Evolutionary conservation across 352 stramenopile species (phyloP).

Genomic region (Phytopythium ostracodes): DNA sequence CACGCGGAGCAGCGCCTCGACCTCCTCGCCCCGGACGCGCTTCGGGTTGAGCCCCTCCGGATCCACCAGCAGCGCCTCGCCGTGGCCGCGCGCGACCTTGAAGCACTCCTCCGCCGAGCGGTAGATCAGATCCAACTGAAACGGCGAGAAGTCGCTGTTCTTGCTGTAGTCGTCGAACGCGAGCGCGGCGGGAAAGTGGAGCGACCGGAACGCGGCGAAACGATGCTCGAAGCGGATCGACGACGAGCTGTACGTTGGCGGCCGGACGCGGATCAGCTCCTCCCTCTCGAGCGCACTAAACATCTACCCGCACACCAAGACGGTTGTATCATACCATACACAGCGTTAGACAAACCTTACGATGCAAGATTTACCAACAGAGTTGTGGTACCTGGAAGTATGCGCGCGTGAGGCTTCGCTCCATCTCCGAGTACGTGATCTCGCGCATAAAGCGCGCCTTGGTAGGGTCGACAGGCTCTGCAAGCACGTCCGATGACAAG

Average conservation of each 20-base stretch:
- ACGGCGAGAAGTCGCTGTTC: constrained; percentile 80
- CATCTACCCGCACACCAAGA: constrained; percentile 14
- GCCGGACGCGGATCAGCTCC: constrained; percentile 36
- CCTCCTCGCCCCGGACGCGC: constrained; percentile 37
- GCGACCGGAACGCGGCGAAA: constrained; percentile 68
- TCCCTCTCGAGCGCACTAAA: constrained; percentile 74
- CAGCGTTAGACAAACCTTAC: no score
- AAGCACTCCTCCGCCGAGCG: constrained; percentile 85
- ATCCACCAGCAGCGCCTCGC: constrained; percentile 46
- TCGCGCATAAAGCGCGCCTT: constrained; percentile 68
- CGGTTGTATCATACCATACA: no score
- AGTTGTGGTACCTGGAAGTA: constrained; percentile 56
- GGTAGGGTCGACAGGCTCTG: constrained; percentile 27
- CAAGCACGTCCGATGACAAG: not conserved
- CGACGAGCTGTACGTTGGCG: constrained; percentile 53
- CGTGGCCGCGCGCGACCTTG: constrained; percentile 52
- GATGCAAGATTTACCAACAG: no score
- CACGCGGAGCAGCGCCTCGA: constrained; percentile 51
- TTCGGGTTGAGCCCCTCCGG: constrained; percentile 23
- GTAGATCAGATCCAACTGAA: constrained; percentile 71
- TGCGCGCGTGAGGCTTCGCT: constrained; percentile 67
- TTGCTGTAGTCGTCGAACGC: constrained; percentile 65
- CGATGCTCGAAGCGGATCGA: constrained; percentile 76
- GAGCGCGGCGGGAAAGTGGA: constrained; percentile 68
- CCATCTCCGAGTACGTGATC: constrained; percentile 77